These are phyloP conservation scores for Macadamia integrifolia DNA, from an alignment of 164 flowering plant genomes.

Conservation along the genomic window DNA sequence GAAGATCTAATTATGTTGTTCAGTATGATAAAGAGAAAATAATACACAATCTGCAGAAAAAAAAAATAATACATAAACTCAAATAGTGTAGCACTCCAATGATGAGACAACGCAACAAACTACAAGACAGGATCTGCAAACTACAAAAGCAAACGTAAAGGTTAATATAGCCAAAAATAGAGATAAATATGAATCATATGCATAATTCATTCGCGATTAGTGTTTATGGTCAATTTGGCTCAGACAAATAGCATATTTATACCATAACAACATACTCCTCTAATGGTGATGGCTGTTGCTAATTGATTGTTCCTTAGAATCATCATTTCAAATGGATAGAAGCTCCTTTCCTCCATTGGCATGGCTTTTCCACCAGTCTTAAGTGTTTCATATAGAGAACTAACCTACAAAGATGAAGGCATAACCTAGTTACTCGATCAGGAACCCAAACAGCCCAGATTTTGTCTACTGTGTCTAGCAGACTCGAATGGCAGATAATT, in stretches of 20 bases:
- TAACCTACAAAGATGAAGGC: no score
- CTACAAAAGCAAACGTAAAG: constrained; percentile 15
- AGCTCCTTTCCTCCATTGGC: not conserved
- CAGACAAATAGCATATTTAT: not conserved
- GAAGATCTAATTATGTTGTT: not conserved
- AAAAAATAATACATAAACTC: not conserved
- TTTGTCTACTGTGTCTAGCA: no score
- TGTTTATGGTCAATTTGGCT: no score
- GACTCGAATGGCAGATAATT: no score
- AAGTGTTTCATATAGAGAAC: not conserved
- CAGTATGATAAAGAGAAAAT: not conserved
- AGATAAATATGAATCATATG: no score
- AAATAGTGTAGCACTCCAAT: not conserved
- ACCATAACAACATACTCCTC: not conserved
- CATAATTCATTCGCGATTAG: no score
- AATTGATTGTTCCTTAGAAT: not conserved
- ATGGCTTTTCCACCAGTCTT: not conserved
- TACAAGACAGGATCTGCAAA: constrained; percentile 26
- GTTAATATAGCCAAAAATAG: no score
- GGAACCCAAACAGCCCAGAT: no score
- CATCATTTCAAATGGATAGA: not conserved
- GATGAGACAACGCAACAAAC: constrained; percentile 4
- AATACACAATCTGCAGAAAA: not conserved
- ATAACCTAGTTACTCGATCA: no score
- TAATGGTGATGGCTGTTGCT: no score